Evolutionary conservation across 2,329 filamentous ascomycete genomes (phyloP).

Genomic region (Colletotrichum tabaci): DNA sequence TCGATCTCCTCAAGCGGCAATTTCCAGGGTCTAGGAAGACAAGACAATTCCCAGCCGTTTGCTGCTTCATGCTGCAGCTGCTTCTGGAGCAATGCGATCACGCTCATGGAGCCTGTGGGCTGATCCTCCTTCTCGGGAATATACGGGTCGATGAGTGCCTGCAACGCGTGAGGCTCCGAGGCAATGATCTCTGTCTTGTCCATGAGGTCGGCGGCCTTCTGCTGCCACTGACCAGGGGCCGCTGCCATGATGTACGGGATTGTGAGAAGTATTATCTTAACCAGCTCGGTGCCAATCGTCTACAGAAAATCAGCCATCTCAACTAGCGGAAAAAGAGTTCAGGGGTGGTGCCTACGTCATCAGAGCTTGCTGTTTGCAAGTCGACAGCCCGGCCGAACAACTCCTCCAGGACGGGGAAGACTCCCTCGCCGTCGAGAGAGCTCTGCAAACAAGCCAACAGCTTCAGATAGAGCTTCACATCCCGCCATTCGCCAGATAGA

Average conservation of each 20-base stretch:
- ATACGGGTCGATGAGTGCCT: conserved; percentile 90
- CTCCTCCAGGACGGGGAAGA: conserved; percentile 89
- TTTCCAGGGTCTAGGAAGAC: conserved; percentile 78
- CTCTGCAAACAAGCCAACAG: conserved; percentile 90
- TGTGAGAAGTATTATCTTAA: conserved; percentile 96
- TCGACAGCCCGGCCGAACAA: conserved; percentile 94
- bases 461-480: conserved; percentile 91
- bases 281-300: conserved; percentile 85
- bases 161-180: conserved; percentile 87
- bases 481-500: conserved; percentile 84
- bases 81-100: conserved; percentile 86
- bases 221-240: conserved; percentile 77
- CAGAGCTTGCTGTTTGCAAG: conserved; percentile 91
- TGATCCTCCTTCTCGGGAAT: conserved; percentile 74
- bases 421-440: conserved; percentile 84
- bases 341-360: conserved; percentile 78
- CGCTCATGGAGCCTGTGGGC: conserved; percentile 74
- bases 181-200: conserved; percentile 97
- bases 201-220: conserved; percentile 83
- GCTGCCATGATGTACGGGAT: conserved; percentile 91
- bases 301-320: conserved; percentile 47
- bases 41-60: conserved; percentile 81
- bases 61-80: conserved; percentile 85
- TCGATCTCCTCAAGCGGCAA: conserved; percentile 74
- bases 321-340: not conserved